A percentile compares a stretch with the other conserved stretches of the same genome.
phyloP scores from a whole-genome alignment of 257 asterid species.

The Gynochthodes officinalis region DNA sequence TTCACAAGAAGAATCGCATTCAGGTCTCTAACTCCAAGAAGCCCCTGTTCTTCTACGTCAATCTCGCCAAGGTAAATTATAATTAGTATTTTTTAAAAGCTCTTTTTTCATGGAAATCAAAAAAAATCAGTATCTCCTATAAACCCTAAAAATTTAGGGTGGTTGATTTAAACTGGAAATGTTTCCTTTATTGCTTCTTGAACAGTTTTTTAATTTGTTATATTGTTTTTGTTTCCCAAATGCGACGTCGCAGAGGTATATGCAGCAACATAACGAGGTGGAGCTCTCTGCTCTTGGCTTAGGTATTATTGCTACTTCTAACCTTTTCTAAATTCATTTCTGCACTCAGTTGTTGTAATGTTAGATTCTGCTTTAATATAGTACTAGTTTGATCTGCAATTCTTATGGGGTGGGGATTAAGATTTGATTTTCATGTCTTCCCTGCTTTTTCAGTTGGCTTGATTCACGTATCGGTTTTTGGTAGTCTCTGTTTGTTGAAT shows the following conservation, averaged over 20 bases:
- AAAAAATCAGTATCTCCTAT: neutral
- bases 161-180: neutral
- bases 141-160: too few species aligned
- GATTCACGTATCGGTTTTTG: neutral
- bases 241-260: slow-evolving; percentile 47
- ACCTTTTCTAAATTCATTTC: neutral
- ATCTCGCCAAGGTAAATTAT: slow-evolving; percentile 60
- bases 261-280: slow-evolving; percentile 67
- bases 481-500: neutral
- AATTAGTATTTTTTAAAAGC: neutral
- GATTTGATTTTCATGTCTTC: neutral
- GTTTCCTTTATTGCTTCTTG: neutral
- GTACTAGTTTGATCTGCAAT: too few species aligned
- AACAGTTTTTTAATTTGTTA: neutral
- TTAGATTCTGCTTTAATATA: neutral
- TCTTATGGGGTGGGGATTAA: neutral
- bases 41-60: slow-evolving; percentile 74
- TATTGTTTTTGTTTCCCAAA: neutral
- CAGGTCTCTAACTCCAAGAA: slow-evolving; percentile 74
- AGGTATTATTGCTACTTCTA: slow-evolving; percentile 28
- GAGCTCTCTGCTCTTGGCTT: slow-evolving; percentile 74
- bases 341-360: neutral
- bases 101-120: neutral
- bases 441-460: neutral
- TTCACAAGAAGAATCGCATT: slow-evolving; percentile 60